Percentiles rank a stretch among this genome's conserved stretches.
Conservation (phyloP, 2,329 filamentous ascomycete species). For the Curvularia lunata region DNA sequence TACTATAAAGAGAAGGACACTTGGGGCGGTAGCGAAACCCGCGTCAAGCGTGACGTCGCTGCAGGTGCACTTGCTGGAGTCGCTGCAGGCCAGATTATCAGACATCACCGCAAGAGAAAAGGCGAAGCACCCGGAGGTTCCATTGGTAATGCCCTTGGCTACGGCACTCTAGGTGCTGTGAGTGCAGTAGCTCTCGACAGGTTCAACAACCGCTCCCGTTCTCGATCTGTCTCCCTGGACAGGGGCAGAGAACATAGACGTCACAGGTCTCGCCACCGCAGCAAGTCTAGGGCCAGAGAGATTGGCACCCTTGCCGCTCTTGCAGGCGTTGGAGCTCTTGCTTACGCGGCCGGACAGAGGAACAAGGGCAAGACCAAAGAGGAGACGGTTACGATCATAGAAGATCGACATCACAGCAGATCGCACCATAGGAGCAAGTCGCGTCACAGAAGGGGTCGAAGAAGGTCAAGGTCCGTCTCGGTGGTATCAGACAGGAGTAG, state of each 20-base stretch:
- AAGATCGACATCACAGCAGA: conserved; percentile 51
- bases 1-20: conserved; percentile 61
- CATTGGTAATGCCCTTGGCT: conserved; percentile 62
- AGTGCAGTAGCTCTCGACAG: conserved; percentile 65
- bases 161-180: conserved; percentile 66
- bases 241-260: conserved; percentile 34
- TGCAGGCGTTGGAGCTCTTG: conserved; percentile 65
- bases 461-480: conserved; percentile 46
- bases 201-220: conserved; percentile 56
- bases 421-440: conserved; percentile 42
- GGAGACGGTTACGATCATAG: conserved; percentile 49
- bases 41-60: conserved; percentile 65
- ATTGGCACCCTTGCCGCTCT: conserved; percentile 65
- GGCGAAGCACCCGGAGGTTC: conserved; percentile 61
- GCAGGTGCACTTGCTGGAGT: conserved; percentile 67
- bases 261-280: conserved; percentile 41
- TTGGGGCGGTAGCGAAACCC: conserved; percentile 51
- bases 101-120: conserved; percentile 63
- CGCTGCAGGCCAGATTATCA: conserved; percentile 65
- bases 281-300: conserved; percentile 56
- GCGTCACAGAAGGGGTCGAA: conserved; percentile 47
- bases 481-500: conserved; percentile 32
- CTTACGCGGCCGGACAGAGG: conserved; percentile 58
- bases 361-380: conserved; percentile 54
- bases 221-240: conserved; percentile 49